Conservation (phyloP, 1,139 yeast species). For the Groenewaldozyma auringiensis region DNA sequence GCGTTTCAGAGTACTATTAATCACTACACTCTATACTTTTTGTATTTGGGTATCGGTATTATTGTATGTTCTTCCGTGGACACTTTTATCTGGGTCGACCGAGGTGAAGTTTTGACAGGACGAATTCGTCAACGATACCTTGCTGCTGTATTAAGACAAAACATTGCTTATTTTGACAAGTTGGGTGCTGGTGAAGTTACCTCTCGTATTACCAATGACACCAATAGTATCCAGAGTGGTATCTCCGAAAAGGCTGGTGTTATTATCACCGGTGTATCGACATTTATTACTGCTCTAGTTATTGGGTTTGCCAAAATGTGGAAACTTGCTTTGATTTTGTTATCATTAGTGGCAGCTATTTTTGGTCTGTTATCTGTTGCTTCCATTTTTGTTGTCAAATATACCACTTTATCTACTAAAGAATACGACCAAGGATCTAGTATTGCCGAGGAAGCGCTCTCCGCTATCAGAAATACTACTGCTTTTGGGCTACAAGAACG, state of each 20-base stretch:
- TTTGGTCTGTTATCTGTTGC: slow-evolving; percentile 25
- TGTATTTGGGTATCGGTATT: slow-evolving; percentile 35
- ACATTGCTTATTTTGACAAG: slow-evolving; percentile 39
- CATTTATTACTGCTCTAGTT: slow-evolving; percentile 36
- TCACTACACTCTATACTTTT: slow-evolving; percentile 32
- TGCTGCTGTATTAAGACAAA: slow-evolving; percentile 35
- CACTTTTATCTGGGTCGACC: slow-evolving; percentile 33
- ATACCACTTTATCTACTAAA: slow-evolving; percentile 24
- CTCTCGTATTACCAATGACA: slow-evolving; percentile 38
- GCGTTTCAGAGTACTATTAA: slow-evolving; percentile 29
- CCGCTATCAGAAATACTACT: slow-evolving; percentile 37
- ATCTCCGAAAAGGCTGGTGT: slow-evolving; percentile 39
- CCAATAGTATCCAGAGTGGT: slow-evolving; percentile 38
- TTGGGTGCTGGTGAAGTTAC: slow-evolving; percentile 41
- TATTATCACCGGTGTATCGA: slow-evolving; percentile 32
- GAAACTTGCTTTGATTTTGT: slow-evolving; percentile 34
- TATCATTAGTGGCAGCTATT: slow-evolving; percentile 32
- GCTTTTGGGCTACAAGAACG: slow-evolving; percentile 39
- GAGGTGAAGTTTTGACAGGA: slow-evolving; percentile 37
- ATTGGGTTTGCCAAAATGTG: slow-evolving; percentile 36
- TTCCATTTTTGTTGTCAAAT: slow-evolving; percentile 30
- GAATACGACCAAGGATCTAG: slow-evolving; percentile 34
- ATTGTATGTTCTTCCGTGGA: slow-evolving; percentile 28
- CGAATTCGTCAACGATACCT: slow-evolving; percentile 36
- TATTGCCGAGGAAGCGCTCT: slow-evolving; percentile 38